Evolutionary conservation across 2,329 filamentous ascomycete species (phyloP), one percentile per base, ranked within the genome.

Genomic region (Podosphaera fusca): DNA sequence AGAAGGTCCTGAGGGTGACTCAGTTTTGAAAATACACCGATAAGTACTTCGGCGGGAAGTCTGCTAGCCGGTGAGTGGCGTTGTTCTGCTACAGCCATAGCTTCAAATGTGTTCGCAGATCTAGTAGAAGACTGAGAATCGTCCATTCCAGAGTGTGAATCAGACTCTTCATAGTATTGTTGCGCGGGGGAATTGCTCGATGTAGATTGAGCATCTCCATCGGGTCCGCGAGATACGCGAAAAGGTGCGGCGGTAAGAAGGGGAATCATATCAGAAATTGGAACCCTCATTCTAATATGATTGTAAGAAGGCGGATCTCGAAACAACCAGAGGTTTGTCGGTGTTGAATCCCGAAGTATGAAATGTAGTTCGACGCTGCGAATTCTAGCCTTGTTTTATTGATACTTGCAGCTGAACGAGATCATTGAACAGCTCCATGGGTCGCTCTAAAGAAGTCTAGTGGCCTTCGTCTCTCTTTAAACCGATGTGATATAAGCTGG

Each of bases 81-180:
- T 63, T 80, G 74, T 66, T 83, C 80, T 63, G 76, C 76, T 61
- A 80, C 80, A 67, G 77, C 82, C 77, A 82, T 84, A 65, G 87
- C 84, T 66, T 82, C 81, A 59, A 87, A 77, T 59, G 84, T 84
- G 7, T 3, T 40, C 51, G 85, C 84, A 38, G 87, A 80, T 56
- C 87, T 88, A 58, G 95, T 77, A 0, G 90, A 95, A 0, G 90
- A 95, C 68, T 92, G 79, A 3, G 90, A 95, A 71, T 95, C 90
- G 72, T 95, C 95, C 64, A 85, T 83, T 58, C 77, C 79, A 68
- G 85, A 83, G 69, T 92, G 92, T 70, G 92, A 95, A 71, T 95
- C 90, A 63, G 88, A 94, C 71, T 95, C 90, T 67, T 89, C 85
- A 70, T 94, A 87, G 66, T 87, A 84, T 67, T 80, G 80, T 56